Evolutionary conservation across 148 eudicot genomes (phyloP).

Genomic region (Camellia granthamiana): DNA sequence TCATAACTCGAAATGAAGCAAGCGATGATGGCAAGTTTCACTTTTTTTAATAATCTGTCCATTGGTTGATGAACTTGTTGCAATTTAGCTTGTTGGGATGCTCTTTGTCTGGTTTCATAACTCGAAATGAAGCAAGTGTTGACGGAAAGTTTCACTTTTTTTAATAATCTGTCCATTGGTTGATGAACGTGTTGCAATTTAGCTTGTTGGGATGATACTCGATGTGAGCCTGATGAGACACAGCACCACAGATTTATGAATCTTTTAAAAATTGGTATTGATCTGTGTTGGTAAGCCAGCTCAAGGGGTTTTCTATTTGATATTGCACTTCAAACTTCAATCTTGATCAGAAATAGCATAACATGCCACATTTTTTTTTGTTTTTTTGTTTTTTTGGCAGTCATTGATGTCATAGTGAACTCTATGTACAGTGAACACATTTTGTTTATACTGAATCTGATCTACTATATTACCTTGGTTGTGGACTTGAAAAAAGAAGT

Average conservation of each 20-base stretch:
- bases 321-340: constrained; percentile 3
- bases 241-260: neutral
- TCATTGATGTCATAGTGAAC: neutral
- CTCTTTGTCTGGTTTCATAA: neutral
- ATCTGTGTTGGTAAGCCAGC: neutral
- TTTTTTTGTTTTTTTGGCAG: neutral
- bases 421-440: neutral
- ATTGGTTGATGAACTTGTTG: neutral
- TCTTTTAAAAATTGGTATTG: neutral
- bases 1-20: neutral
- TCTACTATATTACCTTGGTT: neutral
- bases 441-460: neutral
- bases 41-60: neutral
- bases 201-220: neutral
- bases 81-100: neutral
- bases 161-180: neutral
- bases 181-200: neutral
- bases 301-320: neutral
- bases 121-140: neutral
- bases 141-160: neutral
- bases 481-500: neutral
- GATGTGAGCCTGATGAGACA: neutral
- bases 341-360: neutral
- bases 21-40: neutral
- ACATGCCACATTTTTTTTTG: neutral